Conservation (phyloP, 495 filamentous ascomycete genomes). For the Ramalina peruviana region DNA sequence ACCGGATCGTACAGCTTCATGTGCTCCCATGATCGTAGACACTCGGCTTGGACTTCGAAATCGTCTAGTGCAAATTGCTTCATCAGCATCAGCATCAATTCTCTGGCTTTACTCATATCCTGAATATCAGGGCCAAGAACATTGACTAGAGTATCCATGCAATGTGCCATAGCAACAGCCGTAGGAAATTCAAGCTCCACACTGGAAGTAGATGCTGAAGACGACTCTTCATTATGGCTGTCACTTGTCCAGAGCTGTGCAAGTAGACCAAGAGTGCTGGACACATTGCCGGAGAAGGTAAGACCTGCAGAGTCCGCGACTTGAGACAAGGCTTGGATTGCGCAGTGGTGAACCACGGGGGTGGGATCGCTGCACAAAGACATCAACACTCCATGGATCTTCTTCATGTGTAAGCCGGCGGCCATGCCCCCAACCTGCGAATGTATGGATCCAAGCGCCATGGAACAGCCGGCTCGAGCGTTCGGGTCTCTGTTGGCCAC, state of each 20-base stretch:
- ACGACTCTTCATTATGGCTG: conserved; percentile 76
- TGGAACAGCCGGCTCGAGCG: conserved; percentile 83
- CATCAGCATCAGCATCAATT: conserved; percentile 78
- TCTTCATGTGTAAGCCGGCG: conserved; percentile 91
- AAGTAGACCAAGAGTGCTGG: conserved; percentile 81
- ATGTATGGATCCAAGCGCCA: conserved; percentile 87
- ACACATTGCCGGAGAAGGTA: conserved; percentile 79
- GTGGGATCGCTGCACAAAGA: conserved; percentile 94
- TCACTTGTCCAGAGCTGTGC: conserved; percentile 84
- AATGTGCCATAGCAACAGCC: conserved; percentile 66
- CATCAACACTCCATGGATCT: conserved; percentile 87
- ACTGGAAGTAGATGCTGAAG: conserved; percentile 69
- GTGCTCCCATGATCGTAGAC: conserved; percentile 76
- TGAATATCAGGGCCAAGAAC: conserved; percentile 92
- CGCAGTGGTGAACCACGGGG: conserved; percentile 91
- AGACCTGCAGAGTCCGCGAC: conserved; percentile 88
- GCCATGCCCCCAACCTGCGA: conserved; percentile 96
- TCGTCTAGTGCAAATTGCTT: conserved; percentile 71
- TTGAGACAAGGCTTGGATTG: conserved; percentile 71
- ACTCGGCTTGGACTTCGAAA: conserved; percentile 56
- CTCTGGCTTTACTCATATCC: conserved; percentile 79
- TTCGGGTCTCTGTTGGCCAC: conserved; percentile 86
- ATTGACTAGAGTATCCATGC: conserved; percentile 90
- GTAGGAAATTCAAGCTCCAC: conserved; percentile 72
- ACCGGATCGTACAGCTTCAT: conserved; percentile 82